Base-by-base conservation (phyloP, 1,284 basidiomycete species). In the Exobasidium cylindrosporum region DNA sequence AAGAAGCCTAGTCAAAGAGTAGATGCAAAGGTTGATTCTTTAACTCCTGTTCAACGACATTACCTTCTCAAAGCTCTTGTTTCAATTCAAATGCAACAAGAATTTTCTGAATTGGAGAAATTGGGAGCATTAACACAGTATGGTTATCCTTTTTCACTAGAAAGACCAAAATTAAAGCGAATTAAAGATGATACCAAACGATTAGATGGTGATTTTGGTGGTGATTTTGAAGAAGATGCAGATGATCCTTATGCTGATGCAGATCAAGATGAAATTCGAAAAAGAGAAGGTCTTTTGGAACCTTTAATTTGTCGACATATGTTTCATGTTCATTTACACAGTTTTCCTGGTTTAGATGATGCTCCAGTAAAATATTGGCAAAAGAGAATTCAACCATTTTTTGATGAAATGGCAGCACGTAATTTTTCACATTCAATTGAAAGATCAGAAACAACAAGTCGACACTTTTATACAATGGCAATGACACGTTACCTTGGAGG, bases 11-110 rank as follows among this genome's bases (percentile, higher is more conserved):
- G 23, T 7, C 45, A 26, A 46, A 29, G 55, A n/a, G 21, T 32
- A 13, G 55, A 45, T 13, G 11, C 32, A 2, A 40, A 40, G 35
- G 40, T 57, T 17, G 21, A 13, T 31, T 32, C 32, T 7, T 65
- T 78, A 10, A 70, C 73, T n/a, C 66, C 77, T 5, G 59, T 68
- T 17, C 76, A 77, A 61, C 74, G 77, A 26, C 77, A 79, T 62
- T 70, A 75, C 55, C 65, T 79, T 29, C 62, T 79, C 67, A 77
- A 76, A 61, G 67, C 71, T 57, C 70, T 79, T 11, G 70, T 78
- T 45, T 69, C 69, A 67, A 64, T 79, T 45, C 74, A 77, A 60
- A 75, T 77, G 73, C 70, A 75, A 58, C 61, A 54, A 53, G 77
- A 79, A 56, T 75, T 64, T 65, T 57, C 59, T 26, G 70, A 74